Evolutionary conservation across 2,329 filamentous ascomycete species (phyloP).

Genomic region (Ceratocystis huliohia): DNA sequence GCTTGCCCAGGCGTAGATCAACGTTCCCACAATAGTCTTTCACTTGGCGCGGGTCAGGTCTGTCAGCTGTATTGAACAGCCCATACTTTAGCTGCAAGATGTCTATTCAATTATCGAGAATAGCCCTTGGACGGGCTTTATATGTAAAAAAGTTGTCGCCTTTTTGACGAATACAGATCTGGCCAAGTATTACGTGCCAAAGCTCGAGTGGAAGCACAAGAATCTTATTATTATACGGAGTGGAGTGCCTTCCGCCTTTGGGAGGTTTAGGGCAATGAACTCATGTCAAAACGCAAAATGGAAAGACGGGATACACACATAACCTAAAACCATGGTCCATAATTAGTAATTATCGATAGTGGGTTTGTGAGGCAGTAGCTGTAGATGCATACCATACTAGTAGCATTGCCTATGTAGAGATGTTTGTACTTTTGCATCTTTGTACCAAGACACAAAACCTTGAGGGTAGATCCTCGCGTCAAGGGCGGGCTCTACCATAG

Average conservation of each 20-base stretch:
- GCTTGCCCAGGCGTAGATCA: too few relatives aligned
- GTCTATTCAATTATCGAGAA: too few relatives aligned
- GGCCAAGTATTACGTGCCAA: too few relatives aligned
- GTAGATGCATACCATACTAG: background rate
- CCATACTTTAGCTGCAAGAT: too few relatives aligned
- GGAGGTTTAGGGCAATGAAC: background rate
- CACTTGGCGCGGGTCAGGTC: too few relatives aligned
- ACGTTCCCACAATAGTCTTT: too few relatives aligned
- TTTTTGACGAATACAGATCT: too few relatives aligned
- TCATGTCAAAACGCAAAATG: background rate
- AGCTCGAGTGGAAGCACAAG: too few relatives aligned
- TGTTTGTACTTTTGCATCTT: background rate
- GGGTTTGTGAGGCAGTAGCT: background rate
- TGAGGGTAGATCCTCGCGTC: background rate
- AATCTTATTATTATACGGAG: too few relatives aligned
- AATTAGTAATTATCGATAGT: background rate
- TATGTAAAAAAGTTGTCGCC: too few relatives aligned
- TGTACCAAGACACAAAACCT: background rate
- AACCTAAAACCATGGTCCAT: background rate
- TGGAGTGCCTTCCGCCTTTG: background rate
- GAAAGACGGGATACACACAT: slow-evolving; percentile 9
- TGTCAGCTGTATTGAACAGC: too few relatives aligned
- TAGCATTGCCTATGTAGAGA: background rate
- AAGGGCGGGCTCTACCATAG: slow-evolving; percentile 2
- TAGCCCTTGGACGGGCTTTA: too few relatives aligned